Conservation (phyloP, 352 stramenopile species). For the Phytophthora uliginosa region DNA sequence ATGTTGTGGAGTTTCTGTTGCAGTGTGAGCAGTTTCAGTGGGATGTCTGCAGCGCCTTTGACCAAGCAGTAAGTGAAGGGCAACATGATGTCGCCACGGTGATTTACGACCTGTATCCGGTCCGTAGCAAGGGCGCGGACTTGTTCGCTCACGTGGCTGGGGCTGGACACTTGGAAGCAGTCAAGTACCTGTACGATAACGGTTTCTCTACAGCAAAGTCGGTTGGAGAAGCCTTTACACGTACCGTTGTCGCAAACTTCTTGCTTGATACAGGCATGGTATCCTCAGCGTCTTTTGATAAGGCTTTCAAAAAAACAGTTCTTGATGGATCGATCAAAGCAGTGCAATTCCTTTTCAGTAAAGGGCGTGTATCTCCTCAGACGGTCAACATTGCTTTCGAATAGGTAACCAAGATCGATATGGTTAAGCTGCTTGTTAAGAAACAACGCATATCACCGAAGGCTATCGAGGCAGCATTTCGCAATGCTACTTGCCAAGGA, state of each 20-base stretch:
- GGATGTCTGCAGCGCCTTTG: neutral
- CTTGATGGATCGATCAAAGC: neutral
- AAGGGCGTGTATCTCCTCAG: neutral
- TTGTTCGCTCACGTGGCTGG: slow-evolving; percentile 1
- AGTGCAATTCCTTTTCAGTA: neutral
- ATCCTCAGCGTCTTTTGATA: neutral
- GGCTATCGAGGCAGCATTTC: neutral
- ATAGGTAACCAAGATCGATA: neutral
- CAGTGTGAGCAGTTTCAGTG: neutral
- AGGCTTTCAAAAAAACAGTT: neutral
- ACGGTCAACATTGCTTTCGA: neutral
- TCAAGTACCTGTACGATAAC: neutral
- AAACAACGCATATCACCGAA: neutral
- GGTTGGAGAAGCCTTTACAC: neutral
- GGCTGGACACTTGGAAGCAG: neutral
- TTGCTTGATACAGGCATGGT: neutral
- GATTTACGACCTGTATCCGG: neutral
- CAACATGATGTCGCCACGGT: neutral
- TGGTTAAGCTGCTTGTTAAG: neutral
- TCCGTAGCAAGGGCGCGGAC: neutral
- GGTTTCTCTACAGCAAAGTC: neutral
- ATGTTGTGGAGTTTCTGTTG: slow-evolving; percentile 8
- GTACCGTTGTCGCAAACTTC: neutral
- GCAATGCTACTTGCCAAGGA: neutral
- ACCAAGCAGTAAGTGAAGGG: neutral